These are phyloP conservation scores for Orbilia blumenaviensis DNA, from an alignment of 2,329 filamentous ascomycete genomes.

Conservation along the genomic window DNA sequence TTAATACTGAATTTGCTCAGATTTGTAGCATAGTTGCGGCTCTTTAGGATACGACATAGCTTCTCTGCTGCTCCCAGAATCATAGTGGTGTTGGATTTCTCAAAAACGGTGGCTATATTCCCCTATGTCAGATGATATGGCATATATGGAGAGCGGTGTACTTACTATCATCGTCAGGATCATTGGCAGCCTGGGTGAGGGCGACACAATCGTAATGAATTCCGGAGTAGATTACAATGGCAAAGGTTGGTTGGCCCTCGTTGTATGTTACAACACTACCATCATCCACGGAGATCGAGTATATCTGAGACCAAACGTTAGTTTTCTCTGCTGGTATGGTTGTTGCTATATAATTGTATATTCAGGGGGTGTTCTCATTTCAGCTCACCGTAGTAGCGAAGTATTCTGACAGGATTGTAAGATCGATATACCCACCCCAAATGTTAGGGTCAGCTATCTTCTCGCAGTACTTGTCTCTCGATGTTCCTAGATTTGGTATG, in stretches of 20 bases:
- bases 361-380: slow-evolving; percentile 63
- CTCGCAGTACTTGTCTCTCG: slow-evolving; percentile 73
- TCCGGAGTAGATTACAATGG: slow-evolving; percentile 86
- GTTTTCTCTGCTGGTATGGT: too few species aligned
- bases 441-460: slow-evolving; percentile 82
- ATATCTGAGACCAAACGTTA: slow-evolving; percentile 54
- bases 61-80: slow-evolving; percentile 75
- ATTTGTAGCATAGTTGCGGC: slow-evolving; percentile 86
- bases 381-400: slow-evolving; percentile 77
- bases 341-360: neutral
- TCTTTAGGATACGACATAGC: slow-evolving; percentile 73
- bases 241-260: slow-evolving; percentile 68
- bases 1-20: slow-evolving; percentile 79
- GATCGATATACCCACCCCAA: slow-evolving; percentile 92
- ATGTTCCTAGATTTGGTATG: slow-evolving; percentile 34
- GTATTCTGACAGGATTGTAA: slow-evolving; percentile 82
- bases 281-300: slow-evolving; percentile 61
- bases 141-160: neutral
- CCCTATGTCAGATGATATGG: slow-evolving; percentile 52
- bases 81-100: slow-evolving; percentile 65
- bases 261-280: slow-evolving; percentile 69
- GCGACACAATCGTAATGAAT: slow-evolving; percentile 92
- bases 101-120: slow-evolving; percentile 63
- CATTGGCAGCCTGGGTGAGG: slow-evolving; percentile 67
- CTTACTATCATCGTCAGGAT: slow-evolving; percentile 75